A percentile compares a stretch with the other conserved stretches of the same genome.
Evolutionary conservation across 306 rosid genomes (phyloP).

Genomic region (Calophaca sinica): DNA sequence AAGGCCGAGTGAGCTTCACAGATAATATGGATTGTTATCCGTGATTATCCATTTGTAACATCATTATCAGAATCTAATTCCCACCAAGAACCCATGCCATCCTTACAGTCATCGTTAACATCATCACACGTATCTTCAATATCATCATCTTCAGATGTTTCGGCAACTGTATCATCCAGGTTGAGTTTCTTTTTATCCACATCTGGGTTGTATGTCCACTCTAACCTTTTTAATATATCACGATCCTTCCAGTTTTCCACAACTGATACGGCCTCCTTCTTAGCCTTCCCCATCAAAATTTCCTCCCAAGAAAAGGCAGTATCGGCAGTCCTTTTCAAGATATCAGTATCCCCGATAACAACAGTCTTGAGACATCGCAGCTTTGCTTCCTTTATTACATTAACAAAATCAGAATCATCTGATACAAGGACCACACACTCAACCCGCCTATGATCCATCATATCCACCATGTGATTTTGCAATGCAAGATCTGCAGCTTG

Average conservation of each 20-base stretch:
- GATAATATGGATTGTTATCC: conserved; percentile 28
- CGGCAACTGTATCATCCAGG: conserved; percentile 42
- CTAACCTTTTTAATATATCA: conserved; percentile 76
- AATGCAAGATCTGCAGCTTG: conserved; percentile 63
- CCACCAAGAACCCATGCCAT: conserved; percentile 71
- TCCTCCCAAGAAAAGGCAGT: conserved; percentile 83
- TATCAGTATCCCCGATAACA: conserved; percentile 71
- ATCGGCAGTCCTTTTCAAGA: conserved; percentile 79
- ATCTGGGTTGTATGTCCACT: conserved; percentile 77
- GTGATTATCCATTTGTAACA: neutral
- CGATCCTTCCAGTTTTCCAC: conserved; percentile 84
- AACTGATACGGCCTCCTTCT: conserved; percentile 71
- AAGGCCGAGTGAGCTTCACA: conserved; percentile 32
- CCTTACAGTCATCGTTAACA: conserved; percentile 50
- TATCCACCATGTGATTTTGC: conserved; percentile 64
- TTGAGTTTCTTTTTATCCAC: conserved; percentile 47
- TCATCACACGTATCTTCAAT: conserved; percentile 46
- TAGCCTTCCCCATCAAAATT: conserved; percentile 78
- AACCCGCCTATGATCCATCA: conserved; percentile 69
- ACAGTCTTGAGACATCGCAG: conserved; percentile 72
- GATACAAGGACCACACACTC: conserved; percentile 88
- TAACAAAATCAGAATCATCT: conserved; percentile 72
- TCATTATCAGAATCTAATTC: conserved; percentile 58
- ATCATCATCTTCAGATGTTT: conserved; percentile 52
- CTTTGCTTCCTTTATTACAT: conserved; percentile 78